Evolutionary conservation across 257 asterid genomes (phyloP).

Genomic region (Anisodus acutangulus): DNA sequence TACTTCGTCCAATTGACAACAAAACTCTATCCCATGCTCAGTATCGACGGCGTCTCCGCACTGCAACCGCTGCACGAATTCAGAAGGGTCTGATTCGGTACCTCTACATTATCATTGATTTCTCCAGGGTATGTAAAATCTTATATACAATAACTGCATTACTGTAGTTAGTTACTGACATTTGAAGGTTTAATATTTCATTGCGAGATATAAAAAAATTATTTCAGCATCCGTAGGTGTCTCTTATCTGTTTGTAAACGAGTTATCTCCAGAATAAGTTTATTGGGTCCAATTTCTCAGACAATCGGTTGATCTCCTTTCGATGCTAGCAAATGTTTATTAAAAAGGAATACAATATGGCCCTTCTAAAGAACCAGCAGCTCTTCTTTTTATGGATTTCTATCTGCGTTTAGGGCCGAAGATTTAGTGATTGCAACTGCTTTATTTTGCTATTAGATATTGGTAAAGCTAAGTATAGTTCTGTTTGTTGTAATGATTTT

Average conservation of each 20-base stretch:
- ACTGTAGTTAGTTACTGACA: neutral
- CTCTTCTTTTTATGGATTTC: neutral
- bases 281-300: neutral
- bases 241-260: neutral
- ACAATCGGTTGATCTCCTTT: neutral
- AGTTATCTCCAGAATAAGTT: neutral
- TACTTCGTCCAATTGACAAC: constrained; percentile 90
- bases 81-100: constrained; percentile 95
- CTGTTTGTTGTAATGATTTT: neutral
- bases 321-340: neutral
- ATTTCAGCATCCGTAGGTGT: neutral
- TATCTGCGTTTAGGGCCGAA: constrained; percentile 5
- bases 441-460: constrained; percentile 11
- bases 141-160: neutral
- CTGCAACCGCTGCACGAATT: constrained; percentile 67
- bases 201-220: neutral
- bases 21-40: constrained; percentile 88
- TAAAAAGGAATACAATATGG: neutral
- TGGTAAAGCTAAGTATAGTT: neutral
- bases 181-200: neutral
- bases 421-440: constrained; percentile 4
- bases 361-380: neutral
- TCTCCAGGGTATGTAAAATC: constrained; percentile 66
- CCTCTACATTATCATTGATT: constrained; percentile 78
- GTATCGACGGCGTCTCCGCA: constrained; percentile 79